Conservation (phyloP, 2,329 filamentous ascomycete genomes). For the Botrytis fragariae region DNA sequence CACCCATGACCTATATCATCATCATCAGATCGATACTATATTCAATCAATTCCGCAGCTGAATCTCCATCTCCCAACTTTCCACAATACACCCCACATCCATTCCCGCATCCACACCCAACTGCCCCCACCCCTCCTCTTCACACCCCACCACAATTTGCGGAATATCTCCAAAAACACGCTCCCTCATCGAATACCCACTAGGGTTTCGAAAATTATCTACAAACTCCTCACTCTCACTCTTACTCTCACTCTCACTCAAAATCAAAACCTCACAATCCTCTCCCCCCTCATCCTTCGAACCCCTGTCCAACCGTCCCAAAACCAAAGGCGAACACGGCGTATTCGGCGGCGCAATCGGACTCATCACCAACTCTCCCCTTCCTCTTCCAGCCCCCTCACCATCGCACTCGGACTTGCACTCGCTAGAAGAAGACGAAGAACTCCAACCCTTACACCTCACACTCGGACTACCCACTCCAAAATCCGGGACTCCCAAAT, state of each 20-base stretch:
- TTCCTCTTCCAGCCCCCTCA: not conserved
- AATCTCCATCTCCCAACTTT: not conserved
- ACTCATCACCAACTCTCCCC: not conserved
- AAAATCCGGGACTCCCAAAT: not conserved
- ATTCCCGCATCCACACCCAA: not conserved
- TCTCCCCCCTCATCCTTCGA: not conserved
- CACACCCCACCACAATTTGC: not conserved
- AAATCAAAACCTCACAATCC: not conserved
- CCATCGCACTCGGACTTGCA: not conserved
- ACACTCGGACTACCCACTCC: not conserved
- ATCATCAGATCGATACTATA: rapidly evolving
- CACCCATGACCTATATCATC: not conserved
- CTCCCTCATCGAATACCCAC: not conserved
- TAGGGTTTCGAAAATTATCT: not conserved
- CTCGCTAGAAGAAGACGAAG: not conserved
- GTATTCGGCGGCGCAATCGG: not conserved
- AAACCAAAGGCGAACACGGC: not conserved
- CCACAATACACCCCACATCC: not conserved
- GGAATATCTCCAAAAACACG: not conserved
- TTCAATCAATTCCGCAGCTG: not conserved
- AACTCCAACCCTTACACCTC: not conserved
- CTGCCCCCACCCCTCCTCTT: not conserved
- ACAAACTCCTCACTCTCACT: not conserved
- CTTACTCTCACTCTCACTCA: not conserved
- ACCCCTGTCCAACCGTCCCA: not conserved